Conservation (phyloP, 2,329 filamentous ascomycete species). For the Sporothrix pallida region DNA sequence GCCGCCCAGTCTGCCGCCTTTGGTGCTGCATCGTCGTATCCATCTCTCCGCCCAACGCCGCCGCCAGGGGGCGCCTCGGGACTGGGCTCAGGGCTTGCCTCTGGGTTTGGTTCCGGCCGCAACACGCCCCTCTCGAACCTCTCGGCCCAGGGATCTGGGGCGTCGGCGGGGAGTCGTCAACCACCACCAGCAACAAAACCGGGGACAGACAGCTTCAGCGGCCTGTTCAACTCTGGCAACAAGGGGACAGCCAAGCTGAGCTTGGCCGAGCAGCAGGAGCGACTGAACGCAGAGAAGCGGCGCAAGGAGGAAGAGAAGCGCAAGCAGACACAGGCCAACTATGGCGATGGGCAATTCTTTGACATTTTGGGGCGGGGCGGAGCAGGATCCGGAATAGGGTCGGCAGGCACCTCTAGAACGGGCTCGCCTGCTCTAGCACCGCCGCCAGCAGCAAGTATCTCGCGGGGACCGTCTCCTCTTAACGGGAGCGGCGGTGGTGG, state of each 20-base stretch:
- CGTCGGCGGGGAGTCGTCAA: conserved; percentile 42
- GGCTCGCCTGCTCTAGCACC: conserved; percentile 51
- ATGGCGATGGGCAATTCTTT: conserved; percentile 78
- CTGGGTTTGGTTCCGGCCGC: conserved; percentile 55
- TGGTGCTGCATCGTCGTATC: conserved; percentile 53
- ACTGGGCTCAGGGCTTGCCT: neutral
- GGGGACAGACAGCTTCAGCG: conserved; percentile 76
- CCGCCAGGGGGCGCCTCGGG: conserved; percentile 48
- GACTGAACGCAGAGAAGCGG: conserved; percentile 67
- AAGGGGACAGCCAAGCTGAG: conserved; percentile 73
- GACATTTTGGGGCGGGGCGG: conserved; percentile 65
- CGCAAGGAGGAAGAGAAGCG: conserved; percentile 76
- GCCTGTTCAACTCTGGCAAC: conserved; percentile 66
- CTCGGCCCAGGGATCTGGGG: conserved; percentile 55
- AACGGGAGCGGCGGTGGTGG: conserved; percentile 40
- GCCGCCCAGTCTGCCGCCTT: conserved; percentile 51
- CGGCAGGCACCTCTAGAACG: conserved; percentile 55
- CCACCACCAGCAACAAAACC: conserved; percentile 52
- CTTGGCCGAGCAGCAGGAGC: conserved; percentile 77
- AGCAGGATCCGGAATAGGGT: conserved; percentile 38
- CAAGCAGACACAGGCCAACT: conserved; percentile 75
- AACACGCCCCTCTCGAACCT: conserved; percentile 62
- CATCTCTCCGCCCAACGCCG: conserved; percentile 60
- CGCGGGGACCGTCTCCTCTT: conserved; percentile 39
- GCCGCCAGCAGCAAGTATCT: conserved; percentile 34